Evolutionary conservation across 2,329 filamentous ascomycete species (phyloP), one percentile per base, ranked within the genome.

Genomic region (Annulohypoxylon truncatum): DNA sequence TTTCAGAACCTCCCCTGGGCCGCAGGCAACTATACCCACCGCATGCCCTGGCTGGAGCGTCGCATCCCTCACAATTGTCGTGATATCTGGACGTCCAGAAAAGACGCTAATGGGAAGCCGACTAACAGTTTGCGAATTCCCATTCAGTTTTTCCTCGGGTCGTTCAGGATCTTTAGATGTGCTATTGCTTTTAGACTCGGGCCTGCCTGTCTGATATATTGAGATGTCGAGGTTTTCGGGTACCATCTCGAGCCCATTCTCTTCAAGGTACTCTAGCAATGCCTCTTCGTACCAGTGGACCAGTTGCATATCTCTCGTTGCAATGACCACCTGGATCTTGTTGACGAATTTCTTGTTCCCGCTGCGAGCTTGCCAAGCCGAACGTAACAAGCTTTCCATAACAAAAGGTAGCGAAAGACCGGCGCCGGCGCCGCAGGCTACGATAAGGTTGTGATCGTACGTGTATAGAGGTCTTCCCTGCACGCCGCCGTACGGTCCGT

Each of bases 401-500:
- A 86, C 75, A 4, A 88, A 75, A 0, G 81, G 79, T 0, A 89
- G 72, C 1, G 81, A 80, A 74, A 84, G 85, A 0, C 85, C 85
- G 2, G 82, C 84, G 1, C 87, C 87, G 0, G 87, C 84, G 0
- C 87, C 87, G 8, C 87, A 86, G 0, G 83, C 83, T 3, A 89
- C 74, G 13, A 88, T 74, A 0, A 89, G 72, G 0, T 77, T 73
- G 6, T 75, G 76, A 50, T 86, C 81, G 53, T 81, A 82, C 0
- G 75, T 74, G 0, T 74, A 69, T 12, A 82, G 72, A 47, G 80
- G 79, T 4, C 73, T 69, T 2, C 71, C 71, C 1, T 79, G 74
- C 15, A 86, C 73, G 0, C 86, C 87, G 0, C 87, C 86, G 61
- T 89, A 89, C 0, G 87, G 87, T 0, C 87, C 87, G 40, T 89